Conservation (phyloP, 108 stramenopile species). For the Conticribra guillardii region DNA sequence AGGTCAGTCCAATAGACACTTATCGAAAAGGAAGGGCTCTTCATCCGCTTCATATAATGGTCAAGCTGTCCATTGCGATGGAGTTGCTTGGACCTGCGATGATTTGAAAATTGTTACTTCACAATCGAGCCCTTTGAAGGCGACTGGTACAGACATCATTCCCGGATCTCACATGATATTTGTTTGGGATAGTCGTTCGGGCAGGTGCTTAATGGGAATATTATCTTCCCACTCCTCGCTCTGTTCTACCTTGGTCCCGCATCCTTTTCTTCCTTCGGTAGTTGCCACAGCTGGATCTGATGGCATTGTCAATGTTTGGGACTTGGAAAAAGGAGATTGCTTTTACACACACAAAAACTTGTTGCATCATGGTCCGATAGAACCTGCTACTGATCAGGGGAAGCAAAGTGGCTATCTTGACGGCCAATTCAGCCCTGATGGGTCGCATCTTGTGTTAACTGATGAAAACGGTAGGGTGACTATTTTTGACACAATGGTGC, state of each 20-base stretch:
- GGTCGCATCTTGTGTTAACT: slow-evolving; percentile 63
- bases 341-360: slow-evolving; percentile 66
- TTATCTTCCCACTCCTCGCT: slow-evolving; percentile 64
- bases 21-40: slow-evolving; percentile 25
- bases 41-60: slow-evolving; percentile 4
- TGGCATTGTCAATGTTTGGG: slow-evolving; percentile 76
- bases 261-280: slow-evolving; percentile 70
- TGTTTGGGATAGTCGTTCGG: slow-evolving; percentile 80
- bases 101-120: slow-evolving; percentile 80
- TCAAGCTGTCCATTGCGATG: slow-evolving; percentile 69
- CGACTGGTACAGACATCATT: slow-evolving; percentile 59
- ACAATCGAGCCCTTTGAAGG: slow-evolving; percentile 69
- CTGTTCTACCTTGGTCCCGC: slow-evolving; percentile 76
- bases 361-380: slow-evolving; percentile 56
- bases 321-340: slow-evolving; percentile 68
- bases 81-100: slow-evolving; percentile 78
- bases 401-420: slow-evolving; percentile 76
- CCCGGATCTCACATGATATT: slow-evolving; percentile 78
- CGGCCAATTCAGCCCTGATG: slow-evolving; percentile 78
- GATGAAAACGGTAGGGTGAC: slow-evolving; percentile 78
- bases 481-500: slow-evolving; percentile 58
- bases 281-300: slow-evolving; percentile 76
- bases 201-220: slow-evolving; percentile 80
- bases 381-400: slow-evolving; percentile 39
- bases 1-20: not conserved